Percentiles rank a stretch among this genome's conserved stretches.
phyloP scores from a whole-genome alignment of 2,329 filamentous ascomycete genomes.

The Phyllosticta citriasiana region DNA sequence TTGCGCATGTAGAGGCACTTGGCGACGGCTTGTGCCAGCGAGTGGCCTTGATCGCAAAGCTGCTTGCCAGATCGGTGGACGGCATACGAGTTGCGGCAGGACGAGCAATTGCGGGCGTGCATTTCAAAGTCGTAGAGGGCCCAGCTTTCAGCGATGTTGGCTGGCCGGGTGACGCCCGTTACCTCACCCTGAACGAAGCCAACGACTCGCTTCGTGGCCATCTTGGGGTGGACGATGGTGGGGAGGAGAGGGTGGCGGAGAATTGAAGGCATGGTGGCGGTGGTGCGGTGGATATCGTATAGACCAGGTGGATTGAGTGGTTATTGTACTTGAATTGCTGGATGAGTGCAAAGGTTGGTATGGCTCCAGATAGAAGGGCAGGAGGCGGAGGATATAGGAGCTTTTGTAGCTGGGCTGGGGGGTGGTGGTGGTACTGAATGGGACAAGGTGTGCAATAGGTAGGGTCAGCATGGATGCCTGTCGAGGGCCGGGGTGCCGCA shows the following conservation, averaged over 20 bases:
- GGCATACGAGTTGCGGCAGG: constrained; percentile 36
- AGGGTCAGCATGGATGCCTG: background rate
- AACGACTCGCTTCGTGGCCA: constrained; percentile 18
- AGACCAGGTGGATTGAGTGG: background rate
- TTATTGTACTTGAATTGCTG: background rate
- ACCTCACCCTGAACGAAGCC: constrained; percentile 29
- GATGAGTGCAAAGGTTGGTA: background rate
- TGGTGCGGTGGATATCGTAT: background rate
- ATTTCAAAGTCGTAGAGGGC: constrained; percentile 38
- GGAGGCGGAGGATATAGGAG: background rate
- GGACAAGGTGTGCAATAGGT: background rate
- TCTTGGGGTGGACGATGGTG: constrained; percentile 22
- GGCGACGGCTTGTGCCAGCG: constrained; percentile 36
- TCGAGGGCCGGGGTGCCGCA: background rate
- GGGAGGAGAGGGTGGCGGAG: constrained; percentile 20
- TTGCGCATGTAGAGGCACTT: constrained; percentile 24
- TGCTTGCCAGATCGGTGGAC: constrained; percentile 29
- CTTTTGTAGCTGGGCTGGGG: background rate
- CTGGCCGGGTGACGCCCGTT: constrained; percentile 30
- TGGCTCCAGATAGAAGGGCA: background rate
- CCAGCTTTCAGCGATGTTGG: constrained; percentile 34
- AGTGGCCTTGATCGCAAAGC: constrained; percentile 35
- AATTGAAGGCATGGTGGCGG: constrained; percentile 8
- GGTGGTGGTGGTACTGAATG: background rate
- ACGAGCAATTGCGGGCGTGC: constrained; percentile 35